These are phyloP conservation scores for Cenchrus americanus DNA, from an alignment of 176 grass and related monocot species.

Conservation along the genomic window DNA sequence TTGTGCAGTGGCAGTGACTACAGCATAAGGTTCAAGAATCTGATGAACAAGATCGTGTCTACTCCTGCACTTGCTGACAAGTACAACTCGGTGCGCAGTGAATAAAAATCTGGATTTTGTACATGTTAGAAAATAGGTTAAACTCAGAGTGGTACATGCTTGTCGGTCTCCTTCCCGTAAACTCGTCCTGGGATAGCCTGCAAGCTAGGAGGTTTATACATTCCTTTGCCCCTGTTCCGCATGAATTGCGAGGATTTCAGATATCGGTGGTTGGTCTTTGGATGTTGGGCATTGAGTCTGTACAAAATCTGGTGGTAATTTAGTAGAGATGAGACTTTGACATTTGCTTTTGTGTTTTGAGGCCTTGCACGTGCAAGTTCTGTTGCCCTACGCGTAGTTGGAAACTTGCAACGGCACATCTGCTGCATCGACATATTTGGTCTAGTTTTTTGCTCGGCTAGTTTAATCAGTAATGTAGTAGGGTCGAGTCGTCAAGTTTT, in stretches of 20 bases:
- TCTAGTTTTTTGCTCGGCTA: background rate
- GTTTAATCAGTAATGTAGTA: no score
- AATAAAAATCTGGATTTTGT: constrained; percentile 53
- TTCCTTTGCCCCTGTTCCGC: background rate
- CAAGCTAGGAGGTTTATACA: background rate
- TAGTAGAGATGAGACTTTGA: background rate
- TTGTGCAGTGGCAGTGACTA: constrained; percentile 79
- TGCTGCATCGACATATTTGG: no score
- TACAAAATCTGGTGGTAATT: constrained; percentile 38
- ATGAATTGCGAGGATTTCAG: background rate
- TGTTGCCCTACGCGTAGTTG: background rate
- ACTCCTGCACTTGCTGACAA: constrained; percentile 71
- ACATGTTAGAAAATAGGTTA: constrained; percentile 48
- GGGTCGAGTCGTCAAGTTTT: background rate
- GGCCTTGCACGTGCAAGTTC: background rate
- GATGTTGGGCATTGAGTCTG: constrained; percentile 11
- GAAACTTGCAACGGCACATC: background rate
- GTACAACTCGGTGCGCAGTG: constrained; percentile 88
- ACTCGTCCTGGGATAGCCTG: background rate
- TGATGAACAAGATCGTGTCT: constrained; percentile 81
- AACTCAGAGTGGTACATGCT: constrained; percentile 17
- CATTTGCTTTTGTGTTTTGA: no score
- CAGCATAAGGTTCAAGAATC: constrained; percentile 88
- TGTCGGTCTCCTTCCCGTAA: background rate
- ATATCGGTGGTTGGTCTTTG: background rate